A percentile compares a stretch with the other conserved stretches of the same genome.
phyloP scores from a whole-genome alignment of 2,329 filamentous ascomycete species.

The Emericellopsis cladophorae region DNA sequence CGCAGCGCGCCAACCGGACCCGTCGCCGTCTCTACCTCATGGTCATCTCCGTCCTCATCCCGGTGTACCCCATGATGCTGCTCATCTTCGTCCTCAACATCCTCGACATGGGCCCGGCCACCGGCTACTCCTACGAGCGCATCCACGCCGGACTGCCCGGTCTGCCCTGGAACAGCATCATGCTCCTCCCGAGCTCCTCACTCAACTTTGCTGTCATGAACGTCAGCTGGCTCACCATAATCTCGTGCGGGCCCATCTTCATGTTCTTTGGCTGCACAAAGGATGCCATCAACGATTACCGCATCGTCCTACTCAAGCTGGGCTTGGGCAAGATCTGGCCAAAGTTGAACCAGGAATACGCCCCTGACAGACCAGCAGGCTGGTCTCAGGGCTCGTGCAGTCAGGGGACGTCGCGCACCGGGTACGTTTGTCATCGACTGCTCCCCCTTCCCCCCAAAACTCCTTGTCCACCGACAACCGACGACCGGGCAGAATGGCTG shows the following conservation, averaged over 20 bases:
- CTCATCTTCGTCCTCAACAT: constrained; percentile 29
- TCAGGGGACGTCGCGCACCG: not conserved
- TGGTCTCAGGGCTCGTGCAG: not conserved
- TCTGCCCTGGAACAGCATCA: constrained; percentile 32
- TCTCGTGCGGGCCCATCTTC: constrained; percentile 34
- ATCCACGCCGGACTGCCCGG: constrained; percentile 25
- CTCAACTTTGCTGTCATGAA: constrained; percentile 27
- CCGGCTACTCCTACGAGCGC: constrained; percentile 24
- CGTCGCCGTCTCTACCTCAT: constrained; percentile 42
- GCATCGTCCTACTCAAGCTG: constrained; percentile 20
- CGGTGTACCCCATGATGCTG: constrained; percentile 36
- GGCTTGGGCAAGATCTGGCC: constrained; percentile 32
- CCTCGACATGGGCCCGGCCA: constrained; percentile 10
- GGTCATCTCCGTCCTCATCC: constrained; percentile 35
- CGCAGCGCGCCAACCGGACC: constrained; percentile 30
- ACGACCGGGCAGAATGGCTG: constrained; percentile 1
- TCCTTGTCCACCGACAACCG: too few species aligned
- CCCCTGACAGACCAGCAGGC: constrained; percentile 15
- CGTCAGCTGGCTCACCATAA: constrained; percentile 33
- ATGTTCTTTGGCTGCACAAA: constrained; percentile 43
- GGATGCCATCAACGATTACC: constrained; percentile 38
- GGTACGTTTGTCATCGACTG: not conserved
- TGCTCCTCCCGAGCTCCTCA: constrained; percentile 27
- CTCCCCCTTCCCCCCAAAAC: too few species aligned
- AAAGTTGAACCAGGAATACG: constrained; percentile 22